Conservation (phyloP, 331 rosid species). For the Stylosanthes scabra region DNA sequence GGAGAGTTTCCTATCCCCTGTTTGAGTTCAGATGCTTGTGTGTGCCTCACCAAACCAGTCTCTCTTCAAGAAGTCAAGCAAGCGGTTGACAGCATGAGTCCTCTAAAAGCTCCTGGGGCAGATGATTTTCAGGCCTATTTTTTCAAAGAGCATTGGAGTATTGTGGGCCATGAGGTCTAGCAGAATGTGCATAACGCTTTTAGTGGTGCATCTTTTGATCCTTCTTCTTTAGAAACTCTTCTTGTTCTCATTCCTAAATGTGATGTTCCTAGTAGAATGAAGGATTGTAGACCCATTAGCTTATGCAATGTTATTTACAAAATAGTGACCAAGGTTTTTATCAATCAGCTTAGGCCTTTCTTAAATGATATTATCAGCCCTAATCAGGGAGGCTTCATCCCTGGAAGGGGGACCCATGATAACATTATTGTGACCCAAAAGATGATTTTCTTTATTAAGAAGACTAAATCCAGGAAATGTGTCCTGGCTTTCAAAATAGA, state of each 20-base stretch:
- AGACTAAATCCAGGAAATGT: not conserved
- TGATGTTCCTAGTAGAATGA: not conserved
- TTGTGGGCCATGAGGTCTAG: not conserved
- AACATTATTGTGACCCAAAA: too few relatives aligned
- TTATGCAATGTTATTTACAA: not conserved
- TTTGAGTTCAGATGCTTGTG: too few relatives aligned
- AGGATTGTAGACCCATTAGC: not conserved
- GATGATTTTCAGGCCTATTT: too few relatives aligned
- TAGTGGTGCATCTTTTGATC: not conserved
- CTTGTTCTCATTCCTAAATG: not conserved
- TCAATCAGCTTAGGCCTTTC: not conserved
- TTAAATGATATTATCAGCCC: not conserved
- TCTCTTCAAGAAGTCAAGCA: too few relatives aligned
- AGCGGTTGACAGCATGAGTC: too few relatives aligned
- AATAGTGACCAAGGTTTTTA: not conserved
- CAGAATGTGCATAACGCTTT: not conserved
- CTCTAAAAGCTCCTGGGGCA: too few relatives aligned
- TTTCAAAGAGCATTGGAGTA: not conserved
- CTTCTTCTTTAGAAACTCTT: not conserved
- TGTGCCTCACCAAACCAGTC: too few relatives aligned
- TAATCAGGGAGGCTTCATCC: not conserved
- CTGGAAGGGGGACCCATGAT: too few relatives aligned
- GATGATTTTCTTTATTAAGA: too few relatives aligned
- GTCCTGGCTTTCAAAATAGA: not conserved
- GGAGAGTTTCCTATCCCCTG: too few relatives aligned